Conservation (phyloP, 2,329 filamentous ascomycete genomes). For the Venturia asperata region DNA sequence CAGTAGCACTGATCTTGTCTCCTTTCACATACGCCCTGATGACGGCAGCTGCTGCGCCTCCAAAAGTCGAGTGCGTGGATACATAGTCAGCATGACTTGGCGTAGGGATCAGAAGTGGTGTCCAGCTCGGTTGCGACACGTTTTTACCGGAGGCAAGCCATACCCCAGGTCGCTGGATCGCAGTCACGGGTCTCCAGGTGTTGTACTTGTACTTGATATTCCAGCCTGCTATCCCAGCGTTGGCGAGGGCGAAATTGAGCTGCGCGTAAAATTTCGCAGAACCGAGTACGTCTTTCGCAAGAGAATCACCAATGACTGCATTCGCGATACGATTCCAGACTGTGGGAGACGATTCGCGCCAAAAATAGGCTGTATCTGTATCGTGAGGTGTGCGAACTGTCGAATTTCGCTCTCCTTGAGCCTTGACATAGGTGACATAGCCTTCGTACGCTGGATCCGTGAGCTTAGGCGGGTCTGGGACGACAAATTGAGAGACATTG, state of each 20-base stretch:
- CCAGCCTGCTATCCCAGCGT: slow-evolving; percentile 28
- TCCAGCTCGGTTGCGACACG: slow-evolving; percentile 24
- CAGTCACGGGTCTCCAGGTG: slow-evolving; percentile 26
- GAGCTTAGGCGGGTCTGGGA: slow-evolving; percentile 24
- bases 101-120: slow-evolving; percentile 26
- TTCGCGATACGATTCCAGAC: slow-evolving; percentile 27
- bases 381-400: slow-evolving; percentile 25
- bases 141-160: slow-evolving; percentile 25
- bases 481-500: slow-evolving; percentile 25
- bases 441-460: slow-evolving; percentile 24
- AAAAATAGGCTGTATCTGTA: slow-evolving; percentile 27
- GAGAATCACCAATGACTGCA: slow-evolving; percentile 24
- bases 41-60: slow-evolving; percentile 25
- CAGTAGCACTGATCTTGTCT: slow-evolving; percentile 23
- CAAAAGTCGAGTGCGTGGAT: slow-evolving; percentile 27
- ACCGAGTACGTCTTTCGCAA: slow-evolving; percentile 24
- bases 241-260: slow-evolving; percentile 28
- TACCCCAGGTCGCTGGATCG: slow-evolving; percentile 22
- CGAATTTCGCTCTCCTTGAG: slow-evolving; percentile 26
- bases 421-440: slow-evolving; percentile 24
- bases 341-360: slow-evolving; percentile 26
- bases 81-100: slow-evolving; percentile 28
- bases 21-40: slow-evolving; percentile 24
- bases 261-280: slow-evolving; percentile 28
- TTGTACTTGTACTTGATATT: slow-evolving; percentile 27